A percentile compares a stretch with the other conserved stretches of the same genome.
Evolutionary conservation across 495 filamentous ascomycete genomes (phyloP).

Genomic region (Daldinia childiae): DNA sequence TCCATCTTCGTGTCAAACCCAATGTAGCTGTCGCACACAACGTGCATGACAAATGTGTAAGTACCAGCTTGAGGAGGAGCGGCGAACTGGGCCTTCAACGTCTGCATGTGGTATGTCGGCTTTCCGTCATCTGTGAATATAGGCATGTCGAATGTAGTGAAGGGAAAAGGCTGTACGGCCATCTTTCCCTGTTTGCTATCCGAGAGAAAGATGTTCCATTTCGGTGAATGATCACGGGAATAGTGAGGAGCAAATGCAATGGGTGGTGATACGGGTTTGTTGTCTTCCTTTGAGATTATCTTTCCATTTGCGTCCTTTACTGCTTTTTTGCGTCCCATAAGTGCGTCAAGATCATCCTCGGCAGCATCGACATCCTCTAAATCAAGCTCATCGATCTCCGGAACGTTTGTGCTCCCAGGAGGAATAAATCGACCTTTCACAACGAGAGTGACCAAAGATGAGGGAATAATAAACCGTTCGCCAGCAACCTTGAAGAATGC

Average conservation of each 20-base stretch:
- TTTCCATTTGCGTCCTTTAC: slow-evolving; percentile 68
- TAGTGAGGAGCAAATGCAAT: slow-evolving; percentile 90
- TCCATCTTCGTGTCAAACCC: slow-evolving; percentile 91
- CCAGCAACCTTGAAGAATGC: slow-evolving; percentile 98
- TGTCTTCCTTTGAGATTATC: slow-evolving; percentile 51
- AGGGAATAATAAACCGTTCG: slow-evolving; percentile 91
- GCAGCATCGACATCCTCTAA: slow-evolving; percentile 91
- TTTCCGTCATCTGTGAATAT: slow-evolving; percentile 76
- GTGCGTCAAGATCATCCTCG: slow-evolving; percentile 89
- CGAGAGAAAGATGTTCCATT: slow-evolving; percentile 92
- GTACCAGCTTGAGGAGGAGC: slow-evolving; percentile 91
- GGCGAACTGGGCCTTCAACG: slow-evolving; percentile 96
- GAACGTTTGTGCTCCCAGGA: slow-evolving; percentile 77
- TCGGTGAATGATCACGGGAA: slow-evolving; percentile 84
- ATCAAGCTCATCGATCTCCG: slow-evolving; percentile 76
- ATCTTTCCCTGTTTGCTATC: slow-evolving; percentile 94
- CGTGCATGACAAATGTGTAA: slow-evolving; percentile 91
- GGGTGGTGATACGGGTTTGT: slow-evolving; percentile 76
- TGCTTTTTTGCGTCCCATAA: slow-evolving; percentile 79
- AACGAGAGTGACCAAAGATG: slow-evolving; percentile 90
- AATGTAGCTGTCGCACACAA: slow-evolving; percentile 92
- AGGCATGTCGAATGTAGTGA: slow-evolving; percentile 87
- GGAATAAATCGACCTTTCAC: slow-evolving; percentile 95
- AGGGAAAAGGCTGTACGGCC: slow-evolving; percentile 92
- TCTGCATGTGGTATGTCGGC: slow-evolving; percentile 91